phyloP scores from a whole-genome alignment of 176 grass and related monocot species.

The Guadua angustifolia region DNA sequence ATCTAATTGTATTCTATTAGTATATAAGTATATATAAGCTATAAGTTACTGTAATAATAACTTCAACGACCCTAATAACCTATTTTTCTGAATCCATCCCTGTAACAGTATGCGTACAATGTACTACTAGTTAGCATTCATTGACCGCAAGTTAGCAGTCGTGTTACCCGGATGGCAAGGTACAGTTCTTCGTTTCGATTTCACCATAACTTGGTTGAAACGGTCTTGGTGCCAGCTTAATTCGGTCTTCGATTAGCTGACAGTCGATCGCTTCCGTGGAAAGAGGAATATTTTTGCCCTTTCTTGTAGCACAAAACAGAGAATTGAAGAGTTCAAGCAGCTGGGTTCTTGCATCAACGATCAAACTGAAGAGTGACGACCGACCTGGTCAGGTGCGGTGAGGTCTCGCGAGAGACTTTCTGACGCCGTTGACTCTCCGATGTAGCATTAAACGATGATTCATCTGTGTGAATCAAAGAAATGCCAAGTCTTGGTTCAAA shows the following conservation, averaged over 20 bases:
- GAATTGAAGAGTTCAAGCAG: background rate
- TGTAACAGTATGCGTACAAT: no score
- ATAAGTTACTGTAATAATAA: no score
- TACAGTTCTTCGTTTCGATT: background rate
- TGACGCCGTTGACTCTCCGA: background rate
- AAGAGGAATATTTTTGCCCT: no score
- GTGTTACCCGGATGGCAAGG: background rate
- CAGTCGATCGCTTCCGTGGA: no score
- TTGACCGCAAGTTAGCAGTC: background rate
- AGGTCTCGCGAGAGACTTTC: constrained; percentile 15
- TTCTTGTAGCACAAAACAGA: no score
- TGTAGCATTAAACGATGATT: background rate
- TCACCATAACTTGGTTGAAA: background rate
- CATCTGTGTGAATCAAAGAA: background rate
- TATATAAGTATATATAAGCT: no score
- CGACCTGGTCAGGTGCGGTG: constrained; percentile 36
- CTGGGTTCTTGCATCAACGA: background rate
- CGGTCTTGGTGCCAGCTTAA: no score
- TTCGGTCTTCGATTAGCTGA: no score
- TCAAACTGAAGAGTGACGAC: background rate
- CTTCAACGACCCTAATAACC: no score
- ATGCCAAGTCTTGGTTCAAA: background rate
- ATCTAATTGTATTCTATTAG: no score
- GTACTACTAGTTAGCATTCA: background rate
- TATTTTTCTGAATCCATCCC: no score